Base-by-base conservation (phyloP, 352 stramenopile genomes). In the Aphanomyces stellatus region DNA sequence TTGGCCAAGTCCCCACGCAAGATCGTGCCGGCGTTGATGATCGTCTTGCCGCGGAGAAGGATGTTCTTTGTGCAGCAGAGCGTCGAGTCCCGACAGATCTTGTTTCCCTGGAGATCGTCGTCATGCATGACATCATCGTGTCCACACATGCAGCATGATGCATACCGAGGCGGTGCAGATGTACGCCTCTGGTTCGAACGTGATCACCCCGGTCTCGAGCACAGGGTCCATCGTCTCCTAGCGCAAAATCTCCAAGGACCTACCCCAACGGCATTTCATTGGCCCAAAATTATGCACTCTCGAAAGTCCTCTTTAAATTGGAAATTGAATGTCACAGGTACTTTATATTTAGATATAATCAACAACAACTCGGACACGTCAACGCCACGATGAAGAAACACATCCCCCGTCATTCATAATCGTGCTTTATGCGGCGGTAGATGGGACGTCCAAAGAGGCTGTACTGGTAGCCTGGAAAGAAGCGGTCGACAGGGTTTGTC, bases 1-100 rank as follows among this genome's bases (percentile, higher is more conserved):
- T 88, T 91, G 43, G 85, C 87, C 51, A 93, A 73, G 65, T 95
- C 87, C 11, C 83, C 87, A 49, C 87, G 82, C 24, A 95, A 78
- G 63, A 91, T 85, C 33, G 76, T 78, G 35, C 74, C 79, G 4
- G 81, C 72, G 53, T 90, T 70, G 37, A 95, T 79, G 72, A 94
- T 90, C 34, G 81, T 85, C 74, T 90, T 90, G 71, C 84, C 84
- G 46, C 84, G 84, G 48, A 92, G 56, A 63, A 89, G 79, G 68
- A 89, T 88, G 69, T 89, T 89, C 51, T 85, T 78, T 11, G 81
- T 80, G 53, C 79, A 78, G 27, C 75, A 82, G 60, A 89, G 73
- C 17, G 74, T 85, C 62, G 77, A 88, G 22, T 79, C 73, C 49
- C 81, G 81, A 57, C 81, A 88, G 51, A 89, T 86, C 65, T 85